Base-by-base conservation (phyloP, 345 rosid species). In the Populus davidiana region DNA sequence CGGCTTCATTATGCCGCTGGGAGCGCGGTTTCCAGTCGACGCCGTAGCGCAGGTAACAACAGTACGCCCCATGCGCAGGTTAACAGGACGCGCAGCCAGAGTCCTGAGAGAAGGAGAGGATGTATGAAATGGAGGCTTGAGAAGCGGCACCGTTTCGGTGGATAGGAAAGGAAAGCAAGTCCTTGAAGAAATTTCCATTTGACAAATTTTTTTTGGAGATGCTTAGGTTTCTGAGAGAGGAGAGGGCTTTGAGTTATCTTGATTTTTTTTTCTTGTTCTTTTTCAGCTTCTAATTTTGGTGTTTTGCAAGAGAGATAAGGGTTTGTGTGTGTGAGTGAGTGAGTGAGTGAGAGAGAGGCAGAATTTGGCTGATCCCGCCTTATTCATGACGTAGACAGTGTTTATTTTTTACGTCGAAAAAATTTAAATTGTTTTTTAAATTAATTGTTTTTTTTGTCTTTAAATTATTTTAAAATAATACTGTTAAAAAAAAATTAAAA, bases 1-100 rank as follows among this genome's bases (percentile, higher is more conserved):
- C 3, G 98, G 99, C 82, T 79, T 90, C 97, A 77, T 91, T 79
- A 93, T 90, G 14, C 99, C 99, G 20, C 96, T 93, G 8, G 91
- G 96, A 77, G 25, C 52, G 11, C 83, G 84, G 20, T 91, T 84
- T 82, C 86, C 80, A 21, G 98, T 79, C 8, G 98, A 79, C 38
- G 92, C 95, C 73, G 90, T 83, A 68, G 97, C 89, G 38, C 78
- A 85, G 20, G 88, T 84, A 13, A 91, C 87, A 1, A 90, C 86
- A 2, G 85, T 73, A 66, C 90, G 89, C 11, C 71, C 81, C 79
- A 74, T 38, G 59, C 86, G 86, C 49, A 77, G 39, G 73, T 78
- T 80, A 67, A 61, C 71, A 1, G 78, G 81, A 47, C 81, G 13
- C 2, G 78, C 25, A 21, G 71, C 21, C 69, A 74, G 20, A 50